phyloP scores from a whole-genome alignment of 2,329 filamentous ascomycete genomes.

The Trichophyton schoenleinii region DNA sequence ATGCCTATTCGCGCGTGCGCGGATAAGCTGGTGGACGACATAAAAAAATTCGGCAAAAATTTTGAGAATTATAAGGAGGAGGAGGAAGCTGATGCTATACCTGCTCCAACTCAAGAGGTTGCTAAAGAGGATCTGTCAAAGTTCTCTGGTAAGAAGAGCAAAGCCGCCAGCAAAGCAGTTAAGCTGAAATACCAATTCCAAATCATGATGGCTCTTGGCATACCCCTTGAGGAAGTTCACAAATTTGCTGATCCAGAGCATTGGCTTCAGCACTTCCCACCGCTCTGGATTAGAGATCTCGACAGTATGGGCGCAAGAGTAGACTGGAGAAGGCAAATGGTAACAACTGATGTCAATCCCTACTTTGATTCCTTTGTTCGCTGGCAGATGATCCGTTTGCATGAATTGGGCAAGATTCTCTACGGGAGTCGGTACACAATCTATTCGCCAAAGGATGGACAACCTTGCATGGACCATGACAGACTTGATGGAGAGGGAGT shows the following conservation, averaged over 20 bases:
- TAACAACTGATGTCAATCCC: conserved; percentile 92
- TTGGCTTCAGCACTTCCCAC: conserved; percentile 87
- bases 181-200: conserved; percentile 95
- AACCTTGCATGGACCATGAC: conserved; percentile 82
- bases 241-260: conserved; percentile 81
- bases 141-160: conserved; percentile 85
- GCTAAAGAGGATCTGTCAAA: conserved; percentile 76
- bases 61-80: conserved; percentile 67
- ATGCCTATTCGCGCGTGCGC: conserved; percentile 98
- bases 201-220: conserved; percentile 85
- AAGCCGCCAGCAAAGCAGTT: conserved; percentile 76
- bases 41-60: conserved; percentile 74
- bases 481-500: conserved; percentile 68
- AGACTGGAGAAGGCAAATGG: conserved; percentile 84
- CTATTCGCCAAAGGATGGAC: conserved; percentile 79
- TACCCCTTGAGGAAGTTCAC: conserved; percentile 79
- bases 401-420: conserved; percentile 82
- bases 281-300: conserved; percentile 63
- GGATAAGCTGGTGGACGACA: conserved; percentile 84
- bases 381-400: conserved; percentile 94
- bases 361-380: conserved; percentile 92
- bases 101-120: conserved; percentile 50
- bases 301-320: conserved; percentile 74
- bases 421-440: conserved; percentile 89
- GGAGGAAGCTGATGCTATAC: conserved; percentile 41